Percentiles rank a stretch among this genome's conserved stretches.
Conservation (phyloP, 805 yeast genomes). For the Metschnikowia orientalis region DNA sequence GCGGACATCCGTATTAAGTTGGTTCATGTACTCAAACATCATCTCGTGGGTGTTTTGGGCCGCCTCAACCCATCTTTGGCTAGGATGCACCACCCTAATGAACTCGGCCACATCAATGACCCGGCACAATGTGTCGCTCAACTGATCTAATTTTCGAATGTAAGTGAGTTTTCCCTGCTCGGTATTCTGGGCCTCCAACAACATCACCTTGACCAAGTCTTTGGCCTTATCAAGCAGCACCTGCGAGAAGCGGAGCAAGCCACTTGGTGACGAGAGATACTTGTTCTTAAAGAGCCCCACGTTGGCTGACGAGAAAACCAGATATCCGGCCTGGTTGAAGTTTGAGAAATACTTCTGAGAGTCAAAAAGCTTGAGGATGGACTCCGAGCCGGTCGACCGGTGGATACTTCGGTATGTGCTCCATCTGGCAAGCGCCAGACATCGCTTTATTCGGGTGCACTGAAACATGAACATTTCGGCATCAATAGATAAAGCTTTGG, state of each 20-base stretch:
- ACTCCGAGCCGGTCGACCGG: conserved; percentile 18
- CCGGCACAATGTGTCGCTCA: conserved; percentile 84
- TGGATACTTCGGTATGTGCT: conserved; percentile 6
- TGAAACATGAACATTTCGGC: too few relatives aligned
- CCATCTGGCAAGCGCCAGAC: too few relatives aligned
- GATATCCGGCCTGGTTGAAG: conserved; percentile 35
- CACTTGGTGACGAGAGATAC: conserved; percentile 62
- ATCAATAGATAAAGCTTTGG: too few relatives aligned
- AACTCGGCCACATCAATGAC: conserved; percentile 94
- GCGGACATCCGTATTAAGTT: conserved; percentile 76
- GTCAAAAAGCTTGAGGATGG: conserved; percentile 53
- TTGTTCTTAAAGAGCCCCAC: conserved; percentile 68
- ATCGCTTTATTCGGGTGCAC: too few relatives aligned
- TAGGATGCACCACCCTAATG: conserved; percentile 84
- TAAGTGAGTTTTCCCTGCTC: conserved; percentile 44
- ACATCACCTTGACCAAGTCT: conserved; percentile 52
- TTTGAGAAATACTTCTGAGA: conserved; percentile 53
- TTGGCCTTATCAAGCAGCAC: conserved; percentile 66
- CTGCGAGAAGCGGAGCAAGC: conserved; percentile 62
- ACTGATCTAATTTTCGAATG: conserved; percentile 65
- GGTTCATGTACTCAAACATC: conserved; percentile 91
- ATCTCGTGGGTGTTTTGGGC: conserved; percentile 86
- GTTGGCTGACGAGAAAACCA: conserved; percentile 13
- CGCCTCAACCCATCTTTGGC: conserved; percentile 59
- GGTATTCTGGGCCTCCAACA: conserved; percentile 33